Conservation (phyloP, 345 rosid species). For the Syzygium jambos region DNA sequence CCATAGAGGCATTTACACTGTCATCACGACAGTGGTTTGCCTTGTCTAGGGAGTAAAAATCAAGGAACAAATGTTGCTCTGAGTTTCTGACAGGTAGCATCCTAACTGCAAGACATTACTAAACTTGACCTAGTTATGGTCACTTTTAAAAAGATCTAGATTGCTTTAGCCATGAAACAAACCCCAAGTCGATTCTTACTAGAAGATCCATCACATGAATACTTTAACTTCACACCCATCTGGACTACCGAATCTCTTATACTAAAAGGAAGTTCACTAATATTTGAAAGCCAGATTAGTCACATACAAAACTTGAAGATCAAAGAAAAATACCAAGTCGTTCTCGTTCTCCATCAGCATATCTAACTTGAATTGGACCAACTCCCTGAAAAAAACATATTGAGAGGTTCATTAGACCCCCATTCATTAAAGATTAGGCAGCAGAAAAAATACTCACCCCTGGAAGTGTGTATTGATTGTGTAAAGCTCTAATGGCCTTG, state of each 20-base stretch:
- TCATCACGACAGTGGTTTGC: background rate
- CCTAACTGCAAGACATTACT: background rate
- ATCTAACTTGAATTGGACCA: constrained; percentile 96
- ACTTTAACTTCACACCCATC: background rate
- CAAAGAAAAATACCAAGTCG: constrained; percentile 65
- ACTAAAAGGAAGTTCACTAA: background rate
- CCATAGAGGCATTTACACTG: background rate
- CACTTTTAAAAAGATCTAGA: background rate
- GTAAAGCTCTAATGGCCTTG: constrained; percentile 93
- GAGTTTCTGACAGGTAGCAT: background rate
- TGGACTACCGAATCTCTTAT: background rate
- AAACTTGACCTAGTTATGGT: background rate
- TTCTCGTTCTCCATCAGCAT: constrained; percentile 98
- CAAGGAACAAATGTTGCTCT: background rate
- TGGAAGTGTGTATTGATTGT: constrained; percentile 80
- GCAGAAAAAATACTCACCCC: constrained; percentile 53
- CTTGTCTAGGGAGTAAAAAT: background rate
- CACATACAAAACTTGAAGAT: background rate
- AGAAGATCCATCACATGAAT: background rate
- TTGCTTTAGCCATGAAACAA: background rate
- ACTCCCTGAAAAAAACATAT: constrained; percentile 49
- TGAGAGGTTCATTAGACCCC: background rate
- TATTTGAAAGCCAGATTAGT: background rate
- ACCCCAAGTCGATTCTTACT: background rate
- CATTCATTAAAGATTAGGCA: background rate